phyloP scores from a whole-genome alignment of 2,329 filamentous ascomycete genomes.

The Coleophoma cylindrospora region DNA sequence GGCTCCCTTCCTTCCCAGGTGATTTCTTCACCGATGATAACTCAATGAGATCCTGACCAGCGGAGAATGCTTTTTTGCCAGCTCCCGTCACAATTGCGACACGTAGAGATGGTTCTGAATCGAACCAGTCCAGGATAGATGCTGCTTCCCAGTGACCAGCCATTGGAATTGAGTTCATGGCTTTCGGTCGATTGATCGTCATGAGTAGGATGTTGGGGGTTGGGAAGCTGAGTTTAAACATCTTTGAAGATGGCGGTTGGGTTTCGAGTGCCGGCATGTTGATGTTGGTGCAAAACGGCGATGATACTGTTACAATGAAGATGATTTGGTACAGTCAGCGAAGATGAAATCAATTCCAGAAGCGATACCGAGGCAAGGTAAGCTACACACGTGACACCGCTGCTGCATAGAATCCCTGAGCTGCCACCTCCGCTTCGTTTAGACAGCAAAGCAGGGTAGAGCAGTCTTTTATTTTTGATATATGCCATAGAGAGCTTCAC shows the following conservation, averaged over 20 bases:
- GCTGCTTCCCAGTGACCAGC: conserved; percentile 33
- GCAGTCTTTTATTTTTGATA: no score
- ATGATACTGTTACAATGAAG: not conserved
- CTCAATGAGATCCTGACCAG: conserved; percentile 60
- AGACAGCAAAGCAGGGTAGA: no score
- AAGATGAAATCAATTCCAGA: no score
- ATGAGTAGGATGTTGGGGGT: conserved; percentile 50
- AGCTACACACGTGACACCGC: no score
- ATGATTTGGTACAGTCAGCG: no score
- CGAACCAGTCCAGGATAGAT: conserved; percentile 53
- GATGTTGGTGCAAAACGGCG: not conserved
- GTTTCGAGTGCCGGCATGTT: conserved; percentile 6
- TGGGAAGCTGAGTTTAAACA: conserved; percentile 36
- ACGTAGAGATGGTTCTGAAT: conserved; percentile 51
- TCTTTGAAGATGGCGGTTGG: conserved; percentile 9
- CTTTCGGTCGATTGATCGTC: conserved; percentile 49
- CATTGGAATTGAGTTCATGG: conserved; percentile 40
- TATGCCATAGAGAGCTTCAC: no score
- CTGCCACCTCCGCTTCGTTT: no score
- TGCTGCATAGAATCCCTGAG: no score
- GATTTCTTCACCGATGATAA: conserved; percentile 44
- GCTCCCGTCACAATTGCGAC: conserved; percentile 61
- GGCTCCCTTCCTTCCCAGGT: conserved; percentile 15
- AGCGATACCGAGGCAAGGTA: no score
- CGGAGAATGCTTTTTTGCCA: conserved; percentile 59